A percentile compares a stretch with the other conserved stretches of the same genome.
phyloP scores from a whole-genome alignment of 352 stramenopile species.

The Globisporangium iwayamae region DNA sequence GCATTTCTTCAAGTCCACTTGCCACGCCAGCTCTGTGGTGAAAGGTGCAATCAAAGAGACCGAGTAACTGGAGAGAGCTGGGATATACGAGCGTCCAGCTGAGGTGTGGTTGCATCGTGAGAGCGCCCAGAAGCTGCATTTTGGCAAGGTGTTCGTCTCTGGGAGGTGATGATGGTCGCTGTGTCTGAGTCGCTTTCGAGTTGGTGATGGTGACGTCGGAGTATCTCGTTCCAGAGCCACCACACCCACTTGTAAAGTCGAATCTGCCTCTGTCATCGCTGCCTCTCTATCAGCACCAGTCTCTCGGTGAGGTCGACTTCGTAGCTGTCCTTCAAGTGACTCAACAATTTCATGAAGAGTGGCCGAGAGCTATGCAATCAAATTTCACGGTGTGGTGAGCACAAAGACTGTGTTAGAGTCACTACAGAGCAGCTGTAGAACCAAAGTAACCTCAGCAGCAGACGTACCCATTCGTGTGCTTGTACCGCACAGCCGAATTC shows the following conservation, averaged over 20 bases:
- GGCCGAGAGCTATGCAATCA: background rate
- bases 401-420: too few species aligned
- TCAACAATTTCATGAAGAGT: background rate
- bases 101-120: slow-evolving; percentile 28
- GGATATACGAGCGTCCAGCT: slow-evolving; percentile 6
- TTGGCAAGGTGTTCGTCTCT: too few species aligned
- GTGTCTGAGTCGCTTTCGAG: background rate
- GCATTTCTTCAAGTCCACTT: slow-evolving; percentile 48
- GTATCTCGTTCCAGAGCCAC: background rate
- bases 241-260: background rate
- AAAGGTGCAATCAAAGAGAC: background rate
- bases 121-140: background rate
- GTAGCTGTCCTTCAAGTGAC: background rate
- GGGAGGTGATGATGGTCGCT: background rate
- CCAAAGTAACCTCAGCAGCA: too few species aligned
- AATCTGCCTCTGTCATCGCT: background rate
- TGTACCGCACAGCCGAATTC: slow-evolving; percentile 15
- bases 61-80: background rate
- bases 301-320: background rate
- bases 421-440: too few species aligned
- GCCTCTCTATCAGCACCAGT: background rate
- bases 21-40: slow-evolving; percentile 21
- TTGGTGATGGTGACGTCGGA: background rate
- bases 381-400: background rate
- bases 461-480: slow-evolving; percentile 24